Evolutionary conservation across 1,139 yeast genomes (phyloP).

Genomic region (Candida labiduridarum): DNA sequence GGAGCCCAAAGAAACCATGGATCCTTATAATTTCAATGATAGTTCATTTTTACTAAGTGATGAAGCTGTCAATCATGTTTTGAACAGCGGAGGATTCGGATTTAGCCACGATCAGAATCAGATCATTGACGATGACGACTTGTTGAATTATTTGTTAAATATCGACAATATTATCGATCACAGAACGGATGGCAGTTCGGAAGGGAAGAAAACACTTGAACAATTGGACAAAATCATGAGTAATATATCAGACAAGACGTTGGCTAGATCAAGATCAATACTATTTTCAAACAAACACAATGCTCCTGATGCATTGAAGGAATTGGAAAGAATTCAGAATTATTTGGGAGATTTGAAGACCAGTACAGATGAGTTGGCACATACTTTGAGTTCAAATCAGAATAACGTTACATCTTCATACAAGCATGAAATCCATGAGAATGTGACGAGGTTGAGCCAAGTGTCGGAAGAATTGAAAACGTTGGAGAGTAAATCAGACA

Average conservation of each 20-base stretch:
- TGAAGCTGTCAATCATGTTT: constrained; percentile 19
- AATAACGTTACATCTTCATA: constrained; percentile 24
- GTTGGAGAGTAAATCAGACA: constrained; percentile 31
- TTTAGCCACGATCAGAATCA: constrained; percentile 19
- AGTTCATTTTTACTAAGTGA: constrained; percentile 10
- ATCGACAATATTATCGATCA: constrained; percentile 33
- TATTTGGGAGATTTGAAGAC: constrained; percentile 15
- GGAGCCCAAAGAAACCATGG: background rate
- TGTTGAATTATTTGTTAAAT: constrained; percentile 35
- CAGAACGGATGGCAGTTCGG: constrained; percentile 9
- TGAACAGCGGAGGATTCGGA: constrained; percentile 28
- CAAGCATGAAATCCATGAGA: constrained; percentile 29
- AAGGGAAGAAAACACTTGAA: constrained; percentile 5
- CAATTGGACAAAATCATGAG: constrained; percentile 14
- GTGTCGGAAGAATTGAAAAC: constrained; percentile 27
- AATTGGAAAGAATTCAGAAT: constrained; percentile 10
- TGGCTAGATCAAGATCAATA: constrained; percentile 8
- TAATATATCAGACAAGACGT: constrained; percentile 12
- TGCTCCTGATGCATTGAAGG: constrained; percentile 11
- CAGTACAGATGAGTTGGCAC: constrained; percentile 13
- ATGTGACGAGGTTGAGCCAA: constrained; percentile 31
- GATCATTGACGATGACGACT: constrained; percentile 26
- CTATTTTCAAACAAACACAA: constrained; percentile 4
- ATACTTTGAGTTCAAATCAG: constrained; percentile 15
- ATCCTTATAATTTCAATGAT: background rate